A percentile compares a stretch with the other conserved stretches of the same genome.
Conservation (phyloP, 768 basidiomycete genomes). For the Amanita polypyramis region DNA sequence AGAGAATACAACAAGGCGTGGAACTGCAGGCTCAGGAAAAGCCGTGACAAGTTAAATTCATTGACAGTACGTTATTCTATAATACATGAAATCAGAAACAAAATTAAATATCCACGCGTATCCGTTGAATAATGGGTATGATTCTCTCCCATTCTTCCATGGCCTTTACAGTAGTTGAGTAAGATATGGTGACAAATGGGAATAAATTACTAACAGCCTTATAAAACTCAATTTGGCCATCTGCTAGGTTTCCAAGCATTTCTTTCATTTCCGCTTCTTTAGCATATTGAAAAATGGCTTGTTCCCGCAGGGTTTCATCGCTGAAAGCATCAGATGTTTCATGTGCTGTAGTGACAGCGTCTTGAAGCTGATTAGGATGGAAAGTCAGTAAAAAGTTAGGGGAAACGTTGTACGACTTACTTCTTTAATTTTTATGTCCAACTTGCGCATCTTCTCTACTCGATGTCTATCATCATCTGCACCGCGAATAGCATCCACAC, state of each 20-base stretch:
- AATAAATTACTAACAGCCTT: slow-evolving; percentile 44
- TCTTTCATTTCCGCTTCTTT: slow-evolving; percentile 98
- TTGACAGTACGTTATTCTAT: slow-evolving; percentile 10
- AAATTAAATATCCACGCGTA: slow-evolving; percentile 79
- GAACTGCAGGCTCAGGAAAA: background rate
- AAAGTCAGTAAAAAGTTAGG: slow-evolving; percentile 2
- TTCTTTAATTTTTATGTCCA: slow-evolving; percentile 95
- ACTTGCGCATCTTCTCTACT: slow-evolving; percentile 87
- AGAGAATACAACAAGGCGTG: slow-evolving; percentile 11
- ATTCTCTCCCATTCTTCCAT: slow-evolving; percentile 98
- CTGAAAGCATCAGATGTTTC: slow-evolving; percentile 96
- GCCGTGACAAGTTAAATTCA: background rate
- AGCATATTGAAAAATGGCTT: slow-evolving; percentile 78
- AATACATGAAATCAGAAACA: slow-evolving; percentile 13
- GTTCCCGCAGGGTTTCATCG: slow-evolving; percentile 88
- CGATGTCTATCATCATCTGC: slow-evolving; percentile 89
- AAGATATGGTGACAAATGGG: background rate
- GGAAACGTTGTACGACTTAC: slow-evolving; percentile 27
- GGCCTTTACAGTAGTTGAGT: slow-evolving; percentile 33
- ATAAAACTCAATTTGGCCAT: slow-evolving; percentile 94
- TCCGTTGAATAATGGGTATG: slow-evolving; percentile 87
- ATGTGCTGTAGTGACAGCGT: slow-evolving; percentile 89
- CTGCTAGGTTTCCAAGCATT: slow-evolving; percentile 78
- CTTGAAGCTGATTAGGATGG: slow-evolving; percentile 61
- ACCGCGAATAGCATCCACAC: slow-evolving; percentile 85